Evolutionary conservation across 768 basidiomycete species (phyloP), one percentile per base, ranked within the genome.

Genomic region (Boletus pseudopeckii): DNA sequence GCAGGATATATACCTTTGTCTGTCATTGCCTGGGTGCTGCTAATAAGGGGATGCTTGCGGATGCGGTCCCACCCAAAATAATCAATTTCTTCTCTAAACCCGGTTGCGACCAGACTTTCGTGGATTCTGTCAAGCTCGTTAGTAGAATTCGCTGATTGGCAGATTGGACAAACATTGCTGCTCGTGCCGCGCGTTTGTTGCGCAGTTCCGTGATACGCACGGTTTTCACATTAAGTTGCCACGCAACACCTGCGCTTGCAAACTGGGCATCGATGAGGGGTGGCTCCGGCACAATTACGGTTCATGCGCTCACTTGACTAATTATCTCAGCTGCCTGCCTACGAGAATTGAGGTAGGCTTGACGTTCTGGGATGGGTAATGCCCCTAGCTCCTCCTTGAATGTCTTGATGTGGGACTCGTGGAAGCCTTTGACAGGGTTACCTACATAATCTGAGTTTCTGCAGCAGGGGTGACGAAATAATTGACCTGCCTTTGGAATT

Each of bases 11-110:
- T 51, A 68, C 68, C 54, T 58, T 59, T 40, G 22, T 57, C 57
- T 24, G 70, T 62, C 18, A 68, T 39, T 40, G 49, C 24, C 24
- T 60, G 70, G 5, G 66, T 59, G 42, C 28, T 62, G 40, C 54
- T 66, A 40, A 71, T 69, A 32, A 68, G 48, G 14, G 64, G 52
- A 50, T 70, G 70, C 36, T 54, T 64, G 55, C 66, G 58, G 17
- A 69, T 62, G 22, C 66, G 71, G 22, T 67, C 64, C 68, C 68
- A 71, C 22, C 64, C 64, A 52, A 70, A 65, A 58, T 60, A 38
- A 39, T 66, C 58, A 4, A 69, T 64, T 40, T 72, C 68, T 38
- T 67, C 59, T 48, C 32, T 30, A 26, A 70, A 69, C 7, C 64
- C 64, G 18, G 49, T 15, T 18, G 56, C 40, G 15, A 62, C 32